phyloP scores from a whole-genome alignment of 768 basidiomycete species.

The Daedaleopsis nitida region DNA sequence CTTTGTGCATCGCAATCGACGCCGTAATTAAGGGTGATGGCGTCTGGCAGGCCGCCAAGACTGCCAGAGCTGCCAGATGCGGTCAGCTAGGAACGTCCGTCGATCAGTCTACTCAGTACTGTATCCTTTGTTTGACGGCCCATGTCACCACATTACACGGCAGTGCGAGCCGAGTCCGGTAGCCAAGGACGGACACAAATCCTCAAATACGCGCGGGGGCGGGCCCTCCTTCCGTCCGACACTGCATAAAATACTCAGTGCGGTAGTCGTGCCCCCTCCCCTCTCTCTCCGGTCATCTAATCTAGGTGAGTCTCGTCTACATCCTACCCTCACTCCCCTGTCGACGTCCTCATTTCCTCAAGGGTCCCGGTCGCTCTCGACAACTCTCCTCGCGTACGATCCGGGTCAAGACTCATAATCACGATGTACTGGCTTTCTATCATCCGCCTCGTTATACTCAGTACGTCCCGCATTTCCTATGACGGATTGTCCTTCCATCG shows the following conservation, averaged over 20 bases:
- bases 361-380: neutral
- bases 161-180: neutral
- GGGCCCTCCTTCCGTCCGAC: neutral
- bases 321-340: neutral
- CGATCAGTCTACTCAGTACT: too few species aligned
- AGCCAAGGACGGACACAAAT: neutral
- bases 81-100: neutral
- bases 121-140: neutral
- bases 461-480: constrained; percentile 1
- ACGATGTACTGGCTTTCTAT: constrained; percentile 11
- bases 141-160: neutral
- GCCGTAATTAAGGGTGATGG: neutral
- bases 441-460: constrained; percentile 13
- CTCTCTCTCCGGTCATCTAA: neutral
- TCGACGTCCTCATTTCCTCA: neutral
- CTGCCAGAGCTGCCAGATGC: neutral
- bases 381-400: neutral
- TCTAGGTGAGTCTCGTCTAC: neutral
- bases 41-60: too few species aligned
- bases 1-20: neutral
- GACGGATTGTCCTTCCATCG: neutral
- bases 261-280: neutral
- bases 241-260: neutral
- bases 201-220: neutral
- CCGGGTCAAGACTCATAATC: neutral